Base-by-base conservation (phyloP, 306 rosid genomes). In the Rosa lucieae region DNA sequence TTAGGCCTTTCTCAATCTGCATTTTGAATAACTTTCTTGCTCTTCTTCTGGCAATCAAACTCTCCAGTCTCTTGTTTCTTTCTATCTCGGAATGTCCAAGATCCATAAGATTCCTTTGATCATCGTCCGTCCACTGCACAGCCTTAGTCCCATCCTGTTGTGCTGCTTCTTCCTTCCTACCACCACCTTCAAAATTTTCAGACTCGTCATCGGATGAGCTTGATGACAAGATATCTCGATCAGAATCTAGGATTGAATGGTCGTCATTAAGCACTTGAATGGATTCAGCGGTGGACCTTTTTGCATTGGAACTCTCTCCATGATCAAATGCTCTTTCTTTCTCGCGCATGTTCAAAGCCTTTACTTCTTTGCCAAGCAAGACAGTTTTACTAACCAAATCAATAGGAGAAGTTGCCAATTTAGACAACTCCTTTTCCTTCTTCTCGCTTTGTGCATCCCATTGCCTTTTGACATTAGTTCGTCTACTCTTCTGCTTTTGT, bases 61-160 rank as follows among this genome's bases (percentile, higher is more conserved):
- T 89, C 75, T 95, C 99, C 44, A 95, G 59, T 77, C 96, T 91
- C 65, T 29, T 89, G 78, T 93, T 95, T 46, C 98, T 86, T 69
- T 95, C 98, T 23, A 91, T 89, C 89, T 95, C 99, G 0, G 93
- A 91, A 56, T 84, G 51, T 21, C 99, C 97, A 66, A 95, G 89
- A 84, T 93, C 92, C 90, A 84, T 79, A 1, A 93, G 83, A 62
- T 91, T 95, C 21, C 82, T 88, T 39, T 91, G 92, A 83, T 95
- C 99, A 78, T 93, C 90, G 5, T 90, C 93, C 23, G 95, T 89
- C 99, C 99, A 95, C 81, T 90, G 89, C 70, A 95, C 81, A 18
- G 88, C 93, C 58, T 85, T 90, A n/a, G 84, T 84, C 56, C 82
- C 77, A 8, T 81, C 85, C 65, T 87, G 88, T 12, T 80, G 82